phyloP scores from a whole-genome alignment of 1,139 yeast species.

The Maudiozyma humilis region DNA sequence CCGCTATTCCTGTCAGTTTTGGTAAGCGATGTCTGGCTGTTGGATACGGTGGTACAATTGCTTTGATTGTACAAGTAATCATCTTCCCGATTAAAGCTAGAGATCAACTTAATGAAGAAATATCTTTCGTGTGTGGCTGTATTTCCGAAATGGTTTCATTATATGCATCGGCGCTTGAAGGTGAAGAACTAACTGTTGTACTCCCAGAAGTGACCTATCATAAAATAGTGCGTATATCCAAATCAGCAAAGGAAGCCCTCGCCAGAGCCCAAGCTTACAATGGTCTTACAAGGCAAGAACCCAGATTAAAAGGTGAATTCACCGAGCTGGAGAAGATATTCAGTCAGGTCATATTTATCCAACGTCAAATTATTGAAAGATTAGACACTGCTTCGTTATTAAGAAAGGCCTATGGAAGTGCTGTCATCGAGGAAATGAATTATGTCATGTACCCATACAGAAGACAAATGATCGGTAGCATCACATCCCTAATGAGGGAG shows the following conservation, averaged over 20 bases:
- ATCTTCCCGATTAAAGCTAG: slow-evolving; percentile 43
- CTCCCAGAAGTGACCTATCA: slow-evolving; percentile 27
- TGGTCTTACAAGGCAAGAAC: slow-evolving; percentile 39
- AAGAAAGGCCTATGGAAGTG: slow-evolving; percentile 40
- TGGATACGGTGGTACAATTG: slow-evolving; percentile 43
- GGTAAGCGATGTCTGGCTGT: slow-evolving; percentile 44
- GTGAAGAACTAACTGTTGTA: slow-evolving; percentile 26
- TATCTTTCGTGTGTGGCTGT: slow-evolving; percentile 35
- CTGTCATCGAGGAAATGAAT: slow-evolving; percentile 39
- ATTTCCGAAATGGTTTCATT: slow-evolving; percentile 35
- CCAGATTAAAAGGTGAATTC: slow-evolving; percentile 41
- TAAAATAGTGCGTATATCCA: slow-evolving; percentile 29
- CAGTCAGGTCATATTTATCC: slow-evolving; percentile 38
- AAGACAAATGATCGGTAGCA: slow-evolving; percentile 38
- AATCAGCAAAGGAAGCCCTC: slow-evolving; percentile 35
- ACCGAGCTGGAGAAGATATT: slow-evolving; percentile 35
- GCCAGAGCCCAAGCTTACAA: slow-evolving; percentile 37
- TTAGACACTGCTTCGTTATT: slow-evolving; percentile 39
- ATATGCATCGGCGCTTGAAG: slow-evolving; percentile 38
- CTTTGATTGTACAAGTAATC: slow-evolving; percentile 37
- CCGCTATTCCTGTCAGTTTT: slow-evolving; percentile 38
- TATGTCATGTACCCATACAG: slow-evolving; percentile 37
- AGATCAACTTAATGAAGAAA: slow-evolving; percentile 36
- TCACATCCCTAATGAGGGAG: slow-evolving; percentile 34
- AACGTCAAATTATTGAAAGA: slow-evolving; percentile 42